Conservation (phyloP, 495 filamentous ascomycete species). For the Penicillium bialowiezense region DNA sequence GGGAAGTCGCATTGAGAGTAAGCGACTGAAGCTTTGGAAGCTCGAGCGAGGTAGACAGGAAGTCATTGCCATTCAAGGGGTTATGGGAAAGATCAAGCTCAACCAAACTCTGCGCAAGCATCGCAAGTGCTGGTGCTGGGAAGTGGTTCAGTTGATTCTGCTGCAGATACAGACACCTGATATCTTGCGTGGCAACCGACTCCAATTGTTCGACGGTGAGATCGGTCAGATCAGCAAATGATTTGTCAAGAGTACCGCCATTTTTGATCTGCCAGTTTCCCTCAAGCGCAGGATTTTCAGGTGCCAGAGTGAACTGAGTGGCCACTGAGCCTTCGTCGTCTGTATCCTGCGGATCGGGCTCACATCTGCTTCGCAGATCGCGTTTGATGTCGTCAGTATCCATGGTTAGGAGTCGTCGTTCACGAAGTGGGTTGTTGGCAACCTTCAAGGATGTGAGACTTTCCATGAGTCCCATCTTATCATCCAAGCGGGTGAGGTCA, state of each 20-base stretch:
- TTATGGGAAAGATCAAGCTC: conserved; percentile 80
- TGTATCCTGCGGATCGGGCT: conserved; percentile 50
- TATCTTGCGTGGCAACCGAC: conserved; percentile 39
- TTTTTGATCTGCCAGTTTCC: conserved; percentile 60
- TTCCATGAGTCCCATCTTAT: conserved; percentile 77
- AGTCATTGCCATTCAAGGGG: conserved; percentile 59
- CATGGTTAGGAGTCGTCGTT: conserved; percentile 80
- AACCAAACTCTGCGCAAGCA: conserved; percentile 66
- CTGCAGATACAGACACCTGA: conserved; percentile 63
- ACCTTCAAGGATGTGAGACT: conserved; percentile 68
- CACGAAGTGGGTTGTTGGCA: conserved; percentile 80
- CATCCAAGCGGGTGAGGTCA: conserved; percentile 69
- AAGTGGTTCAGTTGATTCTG: conserved; percentile 72
- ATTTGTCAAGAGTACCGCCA: conserved; percentile 72
- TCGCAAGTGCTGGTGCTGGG: conserved; percentile 59
- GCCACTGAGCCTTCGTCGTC: conserved; percentile 44
- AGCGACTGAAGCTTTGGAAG: conserved; percentile 74
- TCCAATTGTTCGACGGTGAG: conserved; percentile 46
- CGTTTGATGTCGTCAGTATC: conserved; percentile 78
- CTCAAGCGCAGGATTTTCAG: conserved; percentile 33
- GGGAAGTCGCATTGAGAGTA: conserved; percentile 64
- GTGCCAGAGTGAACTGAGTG: conserved; percentile 46
- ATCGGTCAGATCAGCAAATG: conserved; percentile 57
- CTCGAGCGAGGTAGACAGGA: conserved; percentile 55
- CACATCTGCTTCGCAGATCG: conserved; percentile 66